Evolutionary conservation across 2,329 filamentous ascomycete species (phyloP).

Genomic region (Malbranchea cinnamomea): DNA sequence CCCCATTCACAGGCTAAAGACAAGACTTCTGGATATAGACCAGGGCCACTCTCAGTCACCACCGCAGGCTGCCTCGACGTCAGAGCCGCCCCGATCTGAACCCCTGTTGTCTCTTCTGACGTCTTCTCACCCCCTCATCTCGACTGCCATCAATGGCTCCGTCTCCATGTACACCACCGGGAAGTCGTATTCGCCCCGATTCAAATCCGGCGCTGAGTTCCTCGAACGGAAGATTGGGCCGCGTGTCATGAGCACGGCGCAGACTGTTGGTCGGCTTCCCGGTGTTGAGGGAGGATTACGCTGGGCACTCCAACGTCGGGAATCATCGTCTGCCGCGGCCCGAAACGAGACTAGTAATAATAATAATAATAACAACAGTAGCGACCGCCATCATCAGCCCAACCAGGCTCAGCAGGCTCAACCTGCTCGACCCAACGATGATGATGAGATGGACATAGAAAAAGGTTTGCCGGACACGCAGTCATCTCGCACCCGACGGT

Average conservation of each 20-base stretch:
- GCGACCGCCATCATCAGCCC: slow-evolving; percentile 3
- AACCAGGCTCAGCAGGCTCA: slow-evolving; percentile 17
- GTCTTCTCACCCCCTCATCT: slow-evolving; percentile 73
- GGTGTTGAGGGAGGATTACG: slow-evolving; percentile 77
- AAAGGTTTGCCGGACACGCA: slow-evolving; percentile 17
- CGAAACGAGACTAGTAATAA: slow-evolving; percentile 2
- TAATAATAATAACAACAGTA: background rate
- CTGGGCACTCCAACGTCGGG: slow-evolving; percentile 52
- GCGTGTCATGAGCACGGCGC: slow-evolving; percentile 74
- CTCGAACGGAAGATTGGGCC: slow-evolving; percentile 73
- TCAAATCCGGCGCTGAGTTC: slow-evolving; percentile 80
- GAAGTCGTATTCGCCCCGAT: slow-evolving; percentile 79
- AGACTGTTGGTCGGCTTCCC: slow-evolving; percentile 66
- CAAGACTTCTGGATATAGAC: slow-evolving; percentile 30
- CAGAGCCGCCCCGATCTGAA: slow-evolving; percentile 45
- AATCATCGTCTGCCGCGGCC: slow-evolving; percentile 11
- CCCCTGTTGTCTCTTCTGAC: slow-evolving; percentile 76
- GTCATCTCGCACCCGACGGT: slow-evolving; percentile 31
- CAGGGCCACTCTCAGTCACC: slow-evolving; percentile 43
- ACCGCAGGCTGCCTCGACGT: slow-evolving; percentile 19
- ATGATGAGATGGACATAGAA: slow-evolving; percentile 35
- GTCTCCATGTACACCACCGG: slow-evolving; percentile 73
- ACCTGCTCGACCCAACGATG: slow-evolving; percentile 28
- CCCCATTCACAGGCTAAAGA: background rate
- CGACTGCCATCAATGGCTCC: slow-evolving; percentile 70